Evolutionary conservation across 164 flowering plant genomes (phyloP), one percentile per base, ranked within the genome.

Genomic region (Macadamia tetraphylla): DNA sequence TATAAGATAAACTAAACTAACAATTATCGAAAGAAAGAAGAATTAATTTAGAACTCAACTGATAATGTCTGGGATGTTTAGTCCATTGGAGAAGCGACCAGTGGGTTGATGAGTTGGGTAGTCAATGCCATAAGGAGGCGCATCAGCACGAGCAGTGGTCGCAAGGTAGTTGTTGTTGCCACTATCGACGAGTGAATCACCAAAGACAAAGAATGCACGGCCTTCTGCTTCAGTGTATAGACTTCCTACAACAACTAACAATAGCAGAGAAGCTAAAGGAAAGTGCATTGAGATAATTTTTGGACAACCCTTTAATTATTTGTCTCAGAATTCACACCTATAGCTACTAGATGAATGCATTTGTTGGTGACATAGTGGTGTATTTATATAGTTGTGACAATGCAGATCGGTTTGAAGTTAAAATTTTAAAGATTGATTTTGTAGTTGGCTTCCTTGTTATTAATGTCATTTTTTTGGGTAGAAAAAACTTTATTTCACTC

Each of bases 31-130:
- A 23, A 23, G 23, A 44, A 58, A 57, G 67, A 23, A 23, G 23
- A 15, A 8, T 12, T 6, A 11, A 29, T 29, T 29, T 1, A 53
- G 46, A 29, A 58, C 66, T 67, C 9, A 65, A 91, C 94, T 85
- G 70, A 91, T 83, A 69, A 91, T 58, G 77, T 91, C 97, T 14
- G 97, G 91, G 60, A 91, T 74, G 85, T 84, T 86, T 11, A 82
- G 78, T 75, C 94, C 94, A 71, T 91, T 91, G 11, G 94, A 89
- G 85, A 91, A 91, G 3, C 97, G 91, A 12, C 97, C 97, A 13
- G 94, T 86, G 43, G 97, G 79, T 3, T 73, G 83, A 60, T 67
- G 87, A 30, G 85, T 79, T 0, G 97, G 94, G 29, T 79, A 85
- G 61, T 91, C 94, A 29, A 91, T 76, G 70, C 97, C 95, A 44